phyloP scores from a whole-genome alignment of 192 early-diverging fungal species.

The Podila clonocystis region DNA sequence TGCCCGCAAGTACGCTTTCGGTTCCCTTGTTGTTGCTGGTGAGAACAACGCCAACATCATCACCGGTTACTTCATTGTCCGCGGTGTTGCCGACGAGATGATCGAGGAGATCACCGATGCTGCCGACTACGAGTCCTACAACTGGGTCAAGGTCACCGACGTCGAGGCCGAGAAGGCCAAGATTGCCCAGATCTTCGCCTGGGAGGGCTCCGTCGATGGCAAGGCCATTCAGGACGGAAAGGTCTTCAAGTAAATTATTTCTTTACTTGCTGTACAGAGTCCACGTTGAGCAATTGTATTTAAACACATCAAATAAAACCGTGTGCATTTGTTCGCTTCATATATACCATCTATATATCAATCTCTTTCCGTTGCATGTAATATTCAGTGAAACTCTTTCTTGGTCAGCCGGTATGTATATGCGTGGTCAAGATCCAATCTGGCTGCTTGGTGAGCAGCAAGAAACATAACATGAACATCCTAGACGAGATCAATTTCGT shows the following conservation, averaged over 20 bases:
- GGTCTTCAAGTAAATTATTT: slow-evolving; percentile 76
- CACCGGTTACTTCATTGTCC: slow-evolving; percentile 94
- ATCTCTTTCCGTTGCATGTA: too few relatives aligned
- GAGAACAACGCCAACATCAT: slow-evolving; percentile 89
- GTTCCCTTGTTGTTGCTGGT: slow-evolving; percentile 84
- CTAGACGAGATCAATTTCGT: too few relatives aligned
- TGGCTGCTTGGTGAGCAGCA: too few relatives aligned
- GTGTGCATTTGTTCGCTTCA: too few relatives aligned
- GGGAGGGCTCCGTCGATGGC: slow-evolving; percentile 84
- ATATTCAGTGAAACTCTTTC: too few relatives aligned
- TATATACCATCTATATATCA: too few relatives aligned
- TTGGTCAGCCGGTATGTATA: too few relatives aligned
- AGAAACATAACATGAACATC: too few relatives aligned
- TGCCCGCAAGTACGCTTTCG: slow-evolving; percentile 96
- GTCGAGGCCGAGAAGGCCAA: slow-evolving; percentile 61
- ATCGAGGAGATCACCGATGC: slow-evolving; percentile 66
- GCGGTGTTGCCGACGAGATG: slow-evolving; percentile 65
- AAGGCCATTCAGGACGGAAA: slow-evolving; percentile 86
- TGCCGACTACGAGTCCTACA: slow-evolving; percentile 90
- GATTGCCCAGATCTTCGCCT: slow-evolving; percentile 64
- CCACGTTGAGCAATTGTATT: too few relatives aligned
- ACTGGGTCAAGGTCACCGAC: slow-evolving; percentile 80
- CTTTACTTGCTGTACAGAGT: too few relatives aligned
- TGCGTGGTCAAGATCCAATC: too few relatives aligned
- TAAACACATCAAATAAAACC: too few relatives aligned